Evolutionary conservation across 768 basidiomycete species (phyloP), one percentile per base, ranked within the genome.

Genomic region (Collybia mongolica): DNA sequence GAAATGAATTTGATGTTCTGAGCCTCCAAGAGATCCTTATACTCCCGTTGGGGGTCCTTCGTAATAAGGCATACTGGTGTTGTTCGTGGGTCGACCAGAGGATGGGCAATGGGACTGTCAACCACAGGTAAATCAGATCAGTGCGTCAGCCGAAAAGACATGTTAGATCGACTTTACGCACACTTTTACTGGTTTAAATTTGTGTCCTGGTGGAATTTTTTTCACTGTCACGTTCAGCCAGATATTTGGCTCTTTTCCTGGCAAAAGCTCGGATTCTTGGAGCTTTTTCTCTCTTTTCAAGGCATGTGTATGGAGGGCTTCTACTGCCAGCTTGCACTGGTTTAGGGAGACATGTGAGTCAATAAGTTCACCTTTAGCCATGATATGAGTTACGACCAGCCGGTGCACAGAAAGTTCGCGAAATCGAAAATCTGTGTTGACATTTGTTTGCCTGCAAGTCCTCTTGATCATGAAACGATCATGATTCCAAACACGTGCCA

Each of bases 41-140:
- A 99, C 64, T 93, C 80, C 39, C 96, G 76, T 60, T 98, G 96
- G 1, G 96, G 96, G 65, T 96, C 92, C 71, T 98, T 98, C 44
- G 89, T 89, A 68, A 99, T 88, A 44, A 99, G 76, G 67, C 95
- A 98, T 44, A 99, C 77, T 8, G 88, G 69, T 5, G 83, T 83
- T 12, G 79, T 83, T 44, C 89, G 83, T 11, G 88, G 96, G 74
- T 91, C 94, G 61, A 91, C 82, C 53, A 92, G 69, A 26, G 89
- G 89, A 63, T 97, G 79, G 35, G 80, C 82, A 39, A 99, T 76
- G 5, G 88, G 85, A 51, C 93, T 63, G 17, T 32, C 14, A 14
- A n/a, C 18, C 22, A 32, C 23, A 19, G 86, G 59, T 5, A 38
- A n/a, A 46, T 43, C 24, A 11, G 51, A 49, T 49, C 28, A 54